Evolutionary conservation across 495 filamentous ascomycete genomes (phyloP).

Genomic region (Chaetomium tenue): DNA sequence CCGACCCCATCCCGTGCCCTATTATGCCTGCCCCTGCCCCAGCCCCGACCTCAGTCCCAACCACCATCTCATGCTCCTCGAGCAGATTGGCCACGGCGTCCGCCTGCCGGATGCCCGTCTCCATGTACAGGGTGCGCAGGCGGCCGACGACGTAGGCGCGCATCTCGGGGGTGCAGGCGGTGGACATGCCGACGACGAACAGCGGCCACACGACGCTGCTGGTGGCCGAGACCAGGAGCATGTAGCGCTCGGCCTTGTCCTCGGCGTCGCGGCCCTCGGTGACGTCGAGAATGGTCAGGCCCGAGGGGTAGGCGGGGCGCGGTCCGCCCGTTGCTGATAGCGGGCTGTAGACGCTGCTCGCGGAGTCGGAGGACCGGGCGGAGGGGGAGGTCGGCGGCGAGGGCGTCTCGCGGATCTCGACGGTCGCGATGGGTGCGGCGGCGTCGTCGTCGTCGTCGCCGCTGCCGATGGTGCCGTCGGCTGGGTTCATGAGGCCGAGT

Average conservation of each 20-base stretch:
- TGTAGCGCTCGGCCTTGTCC: constrained; percentile 36
- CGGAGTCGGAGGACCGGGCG: constrained; percentile 27
- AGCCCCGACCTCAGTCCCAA: background rate
- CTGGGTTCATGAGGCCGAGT: constrained; percentile 37
- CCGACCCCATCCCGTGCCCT: background rate
- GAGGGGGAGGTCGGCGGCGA: constrained; percentile 34
- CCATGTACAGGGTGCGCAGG: constrained; percentile 35
- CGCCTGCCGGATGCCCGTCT: constrained; percentile 40
- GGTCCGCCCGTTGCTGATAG: background rate
- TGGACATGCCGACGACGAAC: constrained; percentile 41
- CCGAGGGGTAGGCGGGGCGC: constrained; percentile 7
- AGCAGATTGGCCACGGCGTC: constrained; percentile 37
- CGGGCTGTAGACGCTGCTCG: constrained; percentile 22
- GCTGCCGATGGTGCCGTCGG: constrained; percentile 28
- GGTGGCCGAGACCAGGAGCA: constrained; percentile 39
- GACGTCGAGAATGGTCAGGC: constrained; percentile 37
- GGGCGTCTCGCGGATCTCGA: constrained; percentile 36
- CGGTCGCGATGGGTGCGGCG: constrained; percentile 33
- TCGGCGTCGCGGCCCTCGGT: constrained; percentile 27
- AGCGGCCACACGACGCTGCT: constrained; percentile 43
- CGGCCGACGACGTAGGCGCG: constrained; percentile 35
- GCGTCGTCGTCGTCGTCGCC: constrained; percentile 13
- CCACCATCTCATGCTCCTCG: constrained; percentile 27
- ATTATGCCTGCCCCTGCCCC: background rate
- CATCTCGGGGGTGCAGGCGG: constrained; percentile 32